Evolutionary conservation across 306 rosid genomes (phyloP), one percentile per base, ranked within the genome.

Genomic region (Vicia faba): DNA sequence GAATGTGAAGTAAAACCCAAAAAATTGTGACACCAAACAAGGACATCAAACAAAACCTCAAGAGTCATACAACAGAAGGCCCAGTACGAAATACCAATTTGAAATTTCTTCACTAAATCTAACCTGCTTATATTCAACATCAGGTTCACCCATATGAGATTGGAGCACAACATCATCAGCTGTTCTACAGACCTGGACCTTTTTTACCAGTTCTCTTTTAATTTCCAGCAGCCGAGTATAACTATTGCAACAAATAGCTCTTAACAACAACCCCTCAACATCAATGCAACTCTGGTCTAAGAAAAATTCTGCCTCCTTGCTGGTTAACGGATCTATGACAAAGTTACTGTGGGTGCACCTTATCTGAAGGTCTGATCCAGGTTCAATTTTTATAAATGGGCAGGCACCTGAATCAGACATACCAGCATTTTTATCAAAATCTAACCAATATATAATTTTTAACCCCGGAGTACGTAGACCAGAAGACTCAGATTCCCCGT

Each of bases 141-240:
- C 89, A 50, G 51, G 79, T 77, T 84, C 95, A 26, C 81, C 91
- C 44, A 69, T 65, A 26, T 14, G 74, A 31, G 90, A 86, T 60
- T 84, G 84, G 83, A 95, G 91, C 71, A 86, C 81, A 76, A 88
- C 83, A 71, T 95, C 99, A 66, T 79, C 88, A 8, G 83, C 76
- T 3, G 84, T 76, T 74, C 88, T 87, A 75, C 75, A 81, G 71
- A 91, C 87, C 80, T 90, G 96, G 74, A 62, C 69, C 69, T 85
- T 95, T 81, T 86, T 95, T 33, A 48, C 73, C 75, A 95, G 78
- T 63, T 90, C 97, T 56, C 84, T 95, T 74, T 95, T 91, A 82
- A 95, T 91, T 85, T 95, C 96, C 45, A 95, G 89, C 53, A 95
- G 86, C 39, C 95, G 90, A 28, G 99, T 90, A 77, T 95, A 95